Evolutionary conservation across 1,139 yeast genomes (phyloP).

Genomic region (Blastobotrys apis): DNA sequence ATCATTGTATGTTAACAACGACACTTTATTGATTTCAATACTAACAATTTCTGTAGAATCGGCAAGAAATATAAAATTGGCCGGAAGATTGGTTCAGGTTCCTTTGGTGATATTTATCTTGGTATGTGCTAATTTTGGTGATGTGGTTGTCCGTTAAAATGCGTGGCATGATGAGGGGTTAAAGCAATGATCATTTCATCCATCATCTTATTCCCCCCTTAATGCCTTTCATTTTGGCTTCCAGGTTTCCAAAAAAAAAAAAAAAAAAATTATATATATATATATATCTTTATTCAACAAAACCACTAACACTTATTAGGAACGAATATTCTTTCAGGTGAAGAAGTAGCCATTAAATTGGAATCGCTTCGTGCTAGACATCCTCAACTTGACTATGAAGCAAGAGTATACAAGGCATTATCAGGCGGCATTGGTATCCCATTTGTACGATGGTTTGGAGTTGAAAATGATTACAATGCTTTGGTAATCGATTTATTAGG

Average conservation of each 20-base stretch:
- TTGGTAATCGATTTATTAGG: slow-evolving; percentile 95
- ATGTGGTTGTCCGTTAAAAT: no score
- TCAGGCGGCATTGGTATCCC: slow-evolving; percentile 98
- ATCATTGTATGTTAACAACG: no score
- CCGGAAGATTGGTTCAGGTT: slow-evolving; percentile 94
- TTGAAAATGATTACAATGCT: slow-evolving; percentile 94
- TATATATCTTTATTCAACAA: neutral
- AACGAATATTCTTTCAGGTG: slow-evolving; percentile 90
- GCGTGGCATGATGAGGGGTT: no score
- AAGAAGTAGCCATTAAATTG: slow-evolving; percentile 93
- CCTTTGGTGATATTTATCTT: slow-evolving; percentile 93
- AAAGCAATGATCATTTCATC: no score
- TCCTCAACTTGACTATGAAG: slow-evolving; percentile 96
- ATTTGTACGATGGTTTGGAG: slow-evolving; percentile 94
- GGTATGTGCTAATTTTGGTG: slow-evolving; percentile 41
- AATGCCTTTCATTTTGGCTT: no score
- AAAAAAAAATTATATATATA: neutral
- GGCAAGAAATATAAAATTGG: slow-evolving; percentile 95
- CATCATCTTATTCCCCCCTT: no score
- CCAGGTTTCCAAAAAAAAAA: no score
- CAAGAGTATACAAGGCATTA: slow-evolving; percentile 87
- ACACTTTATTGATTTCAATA: neutral
- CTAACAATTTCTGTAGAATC: slow-evolving; percentile 29
- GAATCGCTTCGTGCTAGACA: slow-evolving; percentile 89
- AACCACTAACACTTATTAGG: slow-evolving; percentile 31